These are phyloP conservation scores for Debaryomyces hansenii DNA, from an alignment of 805 yeast species.

Conservation along the genomic window DNA sequence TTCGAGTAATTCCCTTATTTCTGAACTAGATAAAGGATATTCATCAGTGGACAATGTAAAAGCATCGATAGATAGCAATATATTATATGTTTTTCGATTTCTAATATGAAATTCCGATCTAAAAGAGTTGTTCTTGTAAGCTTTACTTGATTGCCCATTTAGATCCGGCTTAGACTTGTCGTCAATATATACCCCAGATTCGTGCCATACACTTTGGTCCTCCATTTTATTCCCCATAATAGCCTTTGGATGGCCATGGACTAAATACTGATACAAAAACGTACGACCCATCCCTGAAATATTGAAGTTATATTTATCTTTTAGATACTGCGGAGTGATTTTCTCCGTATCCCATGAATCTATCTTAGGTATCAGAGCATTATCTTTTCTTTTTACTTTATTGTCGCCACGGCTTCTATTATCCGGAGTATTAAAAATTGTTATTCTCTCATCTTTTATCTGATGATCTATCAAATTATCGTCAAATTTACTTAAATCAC, in stretches of 20 bases:
- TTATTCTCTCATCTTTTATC: neutral
- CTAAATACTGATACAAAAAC: conserved; percentile 21
- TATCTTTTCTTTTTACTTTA: neutral
- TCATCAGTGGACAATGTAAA: conserved; percentile 27
- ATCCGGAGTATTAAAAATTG: neutral
- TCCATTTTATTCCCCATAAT: conserved; percentile 18
- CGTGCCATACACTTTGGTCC: conserved; percentile 23
- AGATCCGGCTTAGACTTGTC: conserved; percentile 5
- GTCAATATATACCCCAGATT: conserved; percentile 23
- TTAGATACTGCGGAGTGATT: conserved; percentile 18
- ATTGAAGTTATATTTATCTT: conserved; percentile 24
- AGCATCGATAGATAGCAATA: conserved; percentile 26
- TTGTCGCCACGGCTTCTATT: neutral
- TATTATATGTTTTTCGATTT: conserved; percentile 12
- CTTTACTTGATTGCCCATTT: conserved; percentile 4
- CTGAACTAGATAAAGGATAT: conserved; percentile 17
- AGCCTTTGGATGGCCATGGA: conserved; percentile 26
- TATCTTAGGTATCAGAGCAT: neutral
- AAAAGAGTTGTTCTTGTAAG: conserved; percentile 3
- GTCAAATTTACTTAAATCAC: conserved; percentile 14
- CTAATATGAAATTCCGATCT: conserved; percentile 12
- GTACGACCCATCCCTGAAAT: conserved; percentile 17
- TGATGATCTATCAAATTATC: neutral
- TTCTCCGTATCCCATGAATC: neutral
- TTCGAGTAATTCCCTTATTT: conserved; percentile 20